Evolutionary conservation across 1,139 yeast species (phyloP).

Genomic region (Taphrina deformans): DNA sequence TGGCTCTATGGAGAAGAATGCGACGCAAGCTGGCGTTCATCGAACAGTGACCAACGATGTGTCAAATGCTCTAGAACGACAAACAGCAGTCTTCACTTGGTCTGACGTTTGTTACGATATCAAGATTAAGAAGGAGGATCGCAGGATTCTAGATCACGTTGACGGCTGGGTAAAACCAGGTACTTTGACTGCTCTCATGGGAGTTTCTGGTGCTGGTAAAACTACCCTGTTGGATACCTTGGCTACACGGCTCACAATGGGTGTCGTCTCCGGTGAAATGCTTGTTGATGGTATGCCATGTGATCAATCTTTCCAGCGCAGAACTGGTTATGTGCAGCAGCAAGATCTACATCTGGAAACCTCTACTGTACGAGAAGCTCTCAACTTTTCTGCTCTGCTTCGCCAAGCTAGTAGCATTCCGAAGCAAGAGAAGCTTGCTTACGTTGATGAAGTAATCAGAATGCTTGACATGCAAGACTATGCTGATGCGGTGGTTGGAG

Average conservation of each 20-base stretch:
- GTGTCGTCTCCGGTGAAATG: slow-evolving; percentile 73
- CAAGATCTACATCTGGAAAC: slow-evolving; percentile 73
- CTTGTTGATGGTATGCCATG: slow-evolving; percentile 70
- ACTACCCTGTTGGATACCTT: slow-evolving; percentile 72
- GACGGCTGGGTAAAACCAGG: slow-evolving; percentile 76
- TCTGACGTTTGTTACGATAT: slow-evolving; percentile 52
- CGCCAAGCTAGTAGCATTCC: slow-evolving; percentile 65
- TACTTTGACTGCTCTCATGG: slow-evolving; percentile 78
- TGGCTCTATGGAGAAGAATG: slow-evolving; percentile 4
- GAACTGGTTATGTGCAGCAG: slow-evolving; percentile 82
- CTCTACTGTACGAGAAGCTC: slow-evolving; percentile 79
- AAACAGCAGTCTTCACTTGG: slow-evolving; percentile 51
- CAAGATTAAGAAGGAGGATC: slow-evolving; percentile 49
- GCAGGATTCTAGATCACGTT: slow-evolving; percentile 55
- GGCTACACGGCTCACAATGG: slow-evolving; percentile 75
- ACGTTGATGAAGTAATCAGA: slow-evolving; percentile 69
- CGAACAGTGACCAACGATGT: slow-evolving; percentile 19
- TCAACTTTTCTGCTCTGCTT: slow-evolving; percentile 67
- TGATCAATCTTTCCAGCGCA: slow-evolving; percentile 73
- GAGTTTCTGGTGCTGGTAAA: slow-evolving; percentile 86
- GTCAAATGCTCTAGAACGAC: slow-evolving; percentile 29
- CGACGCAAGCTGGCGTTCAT: slow-evolving; percentile 18
- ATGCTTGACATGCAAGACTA: slow-evolving; percentile 70
- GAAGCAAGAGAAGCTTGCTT: slow-evolving; percentile 60
- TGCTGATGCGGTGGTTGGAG: slow-evolving; percentile 82